Conservation (phyloP, 306 rosid species). For the Nissolia schottii region DNA sequence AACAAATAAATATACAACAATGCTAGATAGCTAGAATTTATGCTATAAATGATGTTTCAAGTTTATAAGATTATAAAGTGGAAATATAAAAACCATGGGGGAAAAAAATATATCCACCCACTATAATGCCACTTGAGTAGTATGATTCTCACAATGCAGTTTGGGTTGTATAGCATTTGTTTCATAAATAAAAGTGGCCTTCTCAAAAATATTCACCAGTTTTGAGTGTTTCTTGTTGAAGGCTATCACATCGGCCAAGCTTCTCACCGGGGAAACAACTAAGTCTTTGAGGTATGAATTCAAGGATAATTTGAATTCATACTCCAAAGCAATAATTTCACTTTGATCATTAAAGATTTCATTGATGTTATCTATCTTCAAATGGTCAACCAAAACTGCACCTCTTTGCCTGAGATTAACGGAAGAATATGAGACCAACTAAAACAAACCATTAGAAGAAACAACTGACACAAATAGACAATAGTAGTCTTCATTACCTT, state of each 20-base stretch:
- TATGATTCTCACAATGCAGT: too few relatives aligned
- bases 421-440: neutral
- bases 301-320: constrained; percentile 51
- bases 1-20: too few relatives aligned
- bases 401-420: constrained; percentile 42
- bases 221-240: constrained; percentile 42
- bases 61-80: too few relatives aligned
- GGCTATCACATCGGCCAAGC: constrained; percentile 46
- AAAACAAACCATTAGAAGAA: neutral
- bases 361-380: constrained; percentile 25
- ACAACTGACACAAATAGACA: neutral
- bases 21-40: too few relatives aligned
- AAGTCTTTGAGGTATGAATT: constrained; percentile 44
- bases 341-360: constrained; percentile 15
- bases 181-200: neutral
- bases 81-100: too few relatives aligned
- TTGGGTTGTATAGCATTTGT: too few relatives aligned
- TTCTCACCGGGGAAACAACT: constrained; percentile 42
- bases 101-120: too few relatives aligned
- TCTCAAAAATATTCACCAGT: constrained; percentile 21
- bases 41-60: too few relatives aligned
- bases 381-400: constrained; percentile 45
- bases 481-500: constrained; percentile 44
- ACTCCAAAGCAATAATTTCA: constrained; percentile 33
- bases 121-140: too few relatives aligned